Base-by-base conservation (phyloP, 2,329 filamentous ascomycete species). In the Parascedosporium putredinis region DNA sequence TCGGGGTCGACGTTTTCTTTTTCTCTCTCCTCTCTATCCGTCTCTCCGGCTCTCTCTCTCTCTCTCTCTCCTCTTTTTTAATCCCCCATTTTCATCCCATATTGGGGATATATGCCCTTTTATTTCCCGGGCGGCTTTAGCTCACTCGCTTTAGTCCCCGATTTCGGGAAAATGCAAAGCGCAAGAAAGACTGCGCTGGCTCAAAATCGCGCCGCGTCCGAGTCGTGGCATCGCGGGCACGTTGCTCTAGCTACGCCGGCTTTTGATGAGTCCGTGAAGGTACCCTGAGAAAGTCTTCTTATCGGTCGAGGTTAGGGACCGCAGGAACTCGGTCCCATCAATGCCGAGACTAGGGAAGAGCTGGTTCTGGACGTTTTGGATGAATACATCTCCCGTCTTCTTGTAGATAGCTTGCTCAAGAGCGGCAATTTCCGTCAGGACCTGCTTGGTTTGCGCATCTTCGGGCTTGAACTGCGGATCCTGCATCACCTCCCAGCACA, bases 321-420 rank as follows among this genome's bases (percentile, higher is more conserved):
- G 70, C 54, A 84, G 62, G 57, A 82, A 83, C 50, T 78, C 78
- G 20, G 70, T 70, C 7, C 78, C 79, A 50, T 80, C 75, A 22
- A 84, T 74, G 0, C 83, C 83, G 56, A 88, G 70, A 43, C 71
- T 74, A 0, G 79, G 74, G 56, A 90, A 79, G 51, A 89, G 75
- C 2, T 72, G 70, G 14, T 72, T 70, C 56, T 81, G 79, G 44
- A 91, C 66, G 58, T 86, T 77, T 53, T 78, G 75, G 22, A 91
- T 75, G 63, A 95, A 97, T 50, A 80, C 75, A 47, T 86, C 79
- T 23, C 93, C 93, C 10, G 88, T 91, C 71, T 97, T 97, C 57
- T 79, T 76, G 62, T 96, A 91, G 54, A 98, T 93, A 31, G 79
- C 84, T 67, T 93, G 88, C 66, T 98, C 89, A 52, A 98, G 69